These are phyloP conservation scores for Pichiaceae sp. DNA, from an alignment of 1,139 yeast genomes.

Conservation along the genomic window DNA sequence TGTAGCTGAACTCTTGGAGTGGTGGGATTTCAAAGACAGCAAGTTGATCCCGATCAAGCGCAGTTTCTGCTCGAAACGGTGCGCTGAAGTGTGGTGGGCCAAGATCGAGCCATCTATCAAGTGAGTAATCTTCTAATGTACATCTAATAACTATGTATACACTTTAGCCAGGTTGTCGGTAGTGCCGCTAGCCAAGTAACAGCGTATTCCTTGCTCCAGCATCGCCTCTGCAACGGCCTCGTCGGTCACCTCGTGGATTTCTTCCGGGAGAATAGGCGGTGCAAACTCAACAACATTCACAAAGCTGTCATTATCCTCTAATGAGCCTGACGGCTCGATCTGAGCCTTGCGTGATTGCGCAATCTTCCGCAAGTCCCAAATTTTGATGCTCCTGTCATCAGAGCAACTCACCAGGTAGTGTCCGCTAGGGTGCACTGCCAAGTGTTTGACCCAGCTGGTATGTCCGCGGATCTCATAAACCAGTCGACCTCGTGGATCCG, in stretches of 20 bases:
- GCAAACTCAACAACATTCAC: constrained; percentile 63
- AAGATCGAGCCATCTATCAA: constrained; percentile 5
- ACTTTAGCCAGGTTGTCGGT: constrained; percentile 44
- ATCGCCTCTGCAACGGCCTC: constrained; percentile 15
- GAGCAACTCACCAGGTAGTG: constrained; percentile 62
- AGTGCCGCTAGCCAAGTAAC: constrained; percentile 53
- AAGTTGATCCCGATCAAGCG: constrained; percentile 34
- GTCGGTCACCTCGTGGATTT: constrained; percentile 14
- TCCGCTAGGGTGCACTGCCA: constrained; percentile 71
- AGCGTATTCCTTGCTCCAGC: constrained; percentile 40
- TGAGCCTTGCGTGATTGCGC: constrained; percentile 5
- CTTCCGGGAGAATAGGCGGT: constrained; percentile 25
- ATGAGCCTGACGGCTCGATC: constrained; percentile 41
- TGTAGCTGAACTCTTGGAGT: constrained; percentile 47
- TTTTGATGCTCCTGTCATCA: constrained; percentile 68
- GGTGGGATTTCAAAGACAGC: constrained; percentile 49
- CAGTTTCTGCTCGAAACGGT: constrained; percentile 37
- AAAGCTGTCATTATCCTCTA: constrained; percentile 68
- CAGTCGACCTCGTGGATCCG: constrained; percentile 53
- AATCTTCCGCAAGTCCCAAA: constrained; percentile 62
- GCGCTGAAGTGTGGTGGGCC: constrained; percentile 28
- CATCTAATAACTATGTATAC: constrained; percentile 34
- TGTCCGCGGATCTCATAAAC: constrained; percentile 54
- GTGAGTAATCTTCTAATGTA: neutral
- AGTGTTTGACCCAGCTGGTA: constrained; percentile 76